Percentiles rank a stretch among this genome's conserved stretches.
Evolutionary conservation across 805 yeast species (phyloP).

Genomic region (Saturnispora sekii): DNA sequence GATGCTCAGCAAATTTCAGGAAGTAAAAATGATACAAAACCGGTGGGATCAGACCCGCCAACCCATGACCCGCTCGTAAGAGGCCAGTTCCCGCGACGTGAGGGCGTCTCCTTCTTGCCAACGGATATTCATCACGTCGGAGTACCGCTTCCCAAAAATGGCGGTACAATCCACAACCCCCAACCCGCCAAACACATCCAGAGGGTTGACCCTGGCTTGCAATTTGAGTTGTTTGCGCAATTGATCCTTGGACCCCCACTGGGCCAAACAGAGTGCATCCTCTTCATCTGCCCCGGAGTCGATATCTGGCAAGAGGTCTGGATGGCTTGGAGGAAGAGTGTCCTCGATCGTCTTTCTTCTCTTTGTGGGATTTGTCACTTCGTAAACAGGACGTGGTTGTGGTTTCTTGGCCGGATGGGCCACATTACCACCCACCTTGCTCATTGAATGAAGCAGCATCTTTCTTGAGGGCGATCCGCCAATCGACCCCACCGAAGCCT

Average conservation of each 20-base stretch:
- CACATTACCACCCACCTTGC: conserved; percentile 1
- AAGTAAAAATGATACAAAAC: neutral
- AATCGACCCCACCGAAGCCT: neutral
- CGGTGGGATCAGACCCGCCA: conserved; percentile 5
- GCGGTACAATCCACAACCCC: conserved; percentile 16
- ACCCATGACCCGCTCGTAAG: conserved; percentile 24
- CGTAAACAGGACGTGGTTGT: neutral
- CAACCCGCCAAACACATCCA: conserved; percentile 20
- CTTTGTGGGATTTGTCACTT: neutral
- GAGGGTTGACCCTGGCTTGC: conserved; percentile 20
- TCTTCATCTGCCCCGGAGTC: conserved; percentile 10
- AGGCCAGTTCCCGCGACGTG: conserved; percentile 18
- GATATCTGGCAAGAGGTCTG: conserved; percentile 20
- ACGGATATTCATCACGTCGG: conserved; percentile 17
- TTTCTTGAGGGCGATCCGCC: conserved; percentile 2
- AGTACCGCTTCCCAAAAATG: conserved; percentile 18
- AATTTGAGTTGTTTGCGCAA: conserved; percentile 14
- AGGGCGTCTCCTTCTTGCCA: conserved; percentile 21
- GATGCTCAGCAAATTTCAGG: conserved; percentile 4
- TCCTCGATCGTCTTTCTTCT: too few species aligned
- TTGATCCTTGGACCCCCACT: conserved; percentile 17
- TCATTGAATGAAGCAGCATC: conserved; percentile 2
- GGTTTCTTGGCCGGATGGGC: neutral
- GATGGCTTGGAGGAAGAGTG: neutral
- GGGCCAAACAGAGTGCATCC: conserved; percentile 16